Evolutionary conservation across 305 asterid species (phyloP), one percentile per base, ranked within the genome.

Genomic region (Solanum hybrid): DNA sequence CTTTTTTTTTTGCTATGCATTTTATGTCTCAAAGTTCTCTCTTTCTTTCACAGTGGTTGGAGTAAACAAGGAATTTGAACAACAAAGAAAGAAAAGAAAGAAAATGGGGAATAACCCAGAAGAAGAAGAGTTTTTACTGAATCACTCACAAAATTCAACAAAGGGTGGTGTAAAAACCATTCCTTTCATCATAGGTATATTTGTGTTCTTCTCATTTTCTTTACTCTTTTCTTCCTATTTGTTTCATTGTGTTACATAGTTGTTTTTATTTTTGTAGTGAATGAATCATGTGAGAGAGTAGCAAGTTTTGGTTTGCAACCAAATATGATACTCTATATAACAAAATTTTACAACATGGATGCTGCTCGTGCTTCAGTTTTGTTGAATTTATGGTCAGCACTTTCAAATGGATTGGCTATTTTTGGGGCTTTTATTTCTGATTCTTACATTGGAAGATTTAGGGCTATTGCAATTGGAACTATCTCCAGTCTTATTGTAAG

Each of bases 401-500:
- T 93, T n/a, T 89, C 96, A 0, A 92, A 90, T 86, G 88, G 92
- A 85, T 88, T 92, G 93, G 92, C 98, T 0, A 81, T 95, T 66
- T 0, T 94, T 37, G 97, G 95, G 34, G 98, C 98, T 17, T 17
- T 95, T 8, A 9, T 93, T 35, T 94, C 98, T 4, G 98, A 96
- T 91, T 95, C 98, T 38, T 94, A 78, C 88, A 82, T 96, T 89
- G 98, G 98, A 26, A 93, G 94, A 84, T 93, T 93, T 89, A 86
- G 86, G 20, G 91, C 94, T 40, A 93, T 40, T 82, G 95, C 93
- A 40, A 16, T 94, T 86, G 98, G 98, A 84, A 94, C 96, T 8
- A 3, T 93, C n/a, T 86, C 93, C 24, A 93, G 94, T 78, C 92
- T 95, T 73, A 6, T 93, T 91, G 98, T 95, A 92, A 87, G 90